A percentile compares a stretch with the other conserved stretches of the same genome.
phyloP scores from a whole-genome alignment of 2,329 filamentous ascomycete genomes.

The Stagonosporopsis vannaccii region DNA sequence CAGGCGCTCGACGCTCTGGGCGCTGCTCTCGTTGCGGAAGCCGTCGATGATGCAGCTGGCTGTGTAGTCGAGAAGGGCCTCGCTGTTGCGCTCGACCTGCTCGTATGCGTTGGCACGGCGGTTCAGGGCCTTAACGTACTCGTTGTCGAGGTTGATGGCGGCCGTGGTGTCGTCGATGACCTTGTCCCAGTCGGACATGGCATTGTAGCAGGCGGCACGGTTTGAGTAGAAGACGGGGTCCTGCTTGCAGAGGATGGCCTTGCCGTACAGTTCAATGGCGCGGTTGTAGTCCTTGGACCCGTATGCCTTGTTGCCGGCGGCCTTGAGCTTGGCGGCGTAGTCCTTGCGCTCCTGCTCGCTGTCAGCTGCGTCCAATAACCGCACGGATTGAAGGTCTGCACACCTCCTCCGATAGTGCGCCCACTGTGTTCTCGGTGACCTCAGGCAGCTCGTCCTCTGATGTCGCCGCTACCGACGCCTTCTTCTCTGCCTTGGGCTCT shows the following conservation, averaged over 20 bases:
- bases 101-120: conserved; percentile 96
- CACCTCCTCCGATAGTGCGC: conserved; percentile 53
- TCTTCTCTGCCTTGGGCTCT: conserved; percentile 45
- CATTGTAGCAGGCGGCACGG: conserved; percentile 96
- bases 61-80: conserved; percentile 95
- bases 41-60: conserved; percentile 99
- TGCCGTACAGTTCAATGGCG: conserved; percentile 93
- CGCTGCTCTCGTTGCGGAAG: conserved; percentile 90
- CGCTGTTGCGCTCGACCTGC: conserved; percentile 87
- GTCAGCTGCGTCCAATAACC: conserved; percentile 29
- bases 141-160: conserved; percentile 88
- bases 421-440: conserved; percentile 57
- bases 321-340: conserved; percentile 91
- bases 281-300: conserved; percentile 91
- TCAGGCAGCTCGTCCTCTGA: conserved; percentile 57
- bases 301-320: conserved; percentile 94
- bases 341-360: conserved; percentile 76
- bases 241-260: conserved; percentile 95
- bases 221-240: conserved; percentile 99
- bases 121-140: conserved; percentile 98
- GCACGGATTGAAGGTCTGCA: not conserved
- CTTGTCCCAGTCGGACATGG: conserved; percentile 90
- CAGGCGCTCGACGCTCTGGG: conserved; percentile 87
- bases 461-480: conserved; percentile 47
- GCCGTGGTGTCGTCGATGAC: conserved; percentile 97